Base-by-base conservation (phyloP, 2,329 filamentous ascomycete species). In the Elsinoe australis region DNA sequence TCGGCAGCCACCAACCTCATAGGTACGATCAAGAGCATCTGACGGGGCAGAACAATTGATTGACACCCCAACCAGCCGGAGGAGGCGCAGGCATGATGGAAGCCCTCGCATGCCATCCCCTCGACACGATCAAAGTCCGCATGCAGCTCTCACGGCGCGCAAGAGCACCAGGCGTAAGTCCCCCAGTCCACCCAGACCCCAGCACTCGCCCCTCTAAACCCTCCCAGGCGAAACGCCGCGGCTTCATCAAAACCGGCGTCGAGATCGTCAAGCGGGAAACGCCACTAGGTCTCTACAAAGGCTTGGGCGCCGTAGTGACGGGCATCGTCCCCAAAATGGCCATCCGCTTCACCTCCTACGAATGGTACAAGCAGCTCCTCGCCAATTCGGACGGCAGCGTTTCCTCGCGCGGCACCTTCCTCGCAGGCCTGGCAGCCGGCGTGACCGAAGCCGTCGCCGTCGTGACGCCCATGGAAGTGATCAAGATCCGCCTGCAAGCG, bases 51-150 rank as follows among this genome's bases (percentile, higher is more conserved):
- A n/a, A n/a, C n/a, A n/a, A n/a, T n/a, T 35, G 28, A 51, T 55
- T 54, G 53, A 57, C 51, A 36, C 14, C 9, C 9, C 14, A 5
- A 28, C 58, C 59, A 94, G 92, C 92, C 65, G 92, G 92, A 64
- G 92, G 92, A 64, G 87, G 87, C 68, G 92, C 92, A 59, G 92
- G 92, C 63, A 95, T 96, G 90, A 96, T 96, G 89, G 92, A 98
- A 71, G 92, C 92, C 41, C 81, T 98, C 54, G 88, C 74, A 47
- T 98, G 92, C 68, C 92, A 98, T 74, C 92, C 92, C 53, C 78
- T 96, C 51, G 87, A 95, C 68, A 95, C 89, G 52, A 94, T 96
- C 74, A 95, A 98, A 78, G 92, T 98, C 53, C 88, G 92, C 59
- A 98, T 98, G 94, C 92, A 98, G 72, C 83, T 98, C 52, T 96